A percentile compares a stretch with the other conserved stretches of the same genome.
Conservation (phyloP, 371 early-diverging fungal genomes). For the Apophysomyces elegans region DNA sequence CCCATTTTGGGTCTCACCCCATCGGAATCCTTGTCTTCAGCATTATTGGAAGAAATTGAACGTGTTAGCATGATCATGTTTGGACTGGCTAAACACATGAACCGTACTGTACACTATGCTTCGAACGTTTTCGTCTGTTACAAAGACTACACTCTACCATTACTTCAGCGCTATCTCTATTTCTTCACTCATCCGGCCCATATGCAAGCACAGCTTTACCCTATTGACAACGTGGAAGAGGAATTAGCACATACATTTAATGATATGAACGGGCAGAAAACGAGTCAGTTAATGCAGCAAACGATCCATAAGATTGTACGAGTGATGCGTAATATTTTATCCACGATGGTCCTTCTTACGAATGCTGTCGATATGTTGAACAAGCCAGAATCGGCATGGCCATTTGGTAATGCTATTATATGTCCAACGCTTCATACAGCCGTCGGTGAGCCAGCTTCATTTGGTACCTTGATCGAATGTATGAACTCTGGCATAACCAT, state of each 20-base stretch:
- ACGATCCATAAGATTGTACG: conserved; percentile 18
- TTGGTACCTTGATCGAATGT: conserved; percentile 44
- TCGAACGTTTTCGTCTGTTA: conserved; percentile 34
- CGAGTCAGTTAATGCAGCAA: conserved; percentile 22
- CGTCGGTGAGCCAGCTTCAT: conserved; percentile 21
- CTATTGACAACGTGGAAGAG: conserved; percentile 36
- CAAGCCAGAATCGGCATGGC: conserved; percentile 28
- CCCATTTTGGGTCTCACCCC: conserved; percentile 32
- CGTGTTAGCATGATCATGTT: conserved; percentile 42
- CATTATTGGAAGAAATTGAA: conserved; percentile 45
- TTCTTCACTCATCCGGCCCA: conserved; percentile 48
- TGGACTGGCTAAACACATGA: conserved; percentile 29
- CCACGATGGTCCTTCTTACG: conserved; percentile 28
- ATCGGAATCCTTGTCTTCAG: conserved; percentile 39
- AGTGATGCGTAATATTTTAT: conserved; percentile 25
- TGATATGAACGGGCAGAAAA: conserved; percentile 14
- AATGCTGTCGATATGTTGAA: conserved; percentile 27
- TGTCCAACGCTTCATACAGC: conserved; percentile 28
- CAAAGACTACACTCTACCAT: conserved; percentile 36
- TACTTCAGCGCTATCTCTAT: conserved; percentile 47
- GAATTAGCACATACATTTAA: conserved; percentile 28
- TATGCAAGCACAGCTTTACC: conserved; percentile 49
- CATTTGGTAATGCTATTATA: conserved; percentile 42
- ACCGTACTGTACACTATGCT: conserved; percentile 25
- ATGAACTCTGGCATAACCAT: conserved; percentile 27